Evolutionary conservation across 2,329 filamentous ascomycete genomes (phyloP).

Genomic region (Calycina herbarum): DNA sequence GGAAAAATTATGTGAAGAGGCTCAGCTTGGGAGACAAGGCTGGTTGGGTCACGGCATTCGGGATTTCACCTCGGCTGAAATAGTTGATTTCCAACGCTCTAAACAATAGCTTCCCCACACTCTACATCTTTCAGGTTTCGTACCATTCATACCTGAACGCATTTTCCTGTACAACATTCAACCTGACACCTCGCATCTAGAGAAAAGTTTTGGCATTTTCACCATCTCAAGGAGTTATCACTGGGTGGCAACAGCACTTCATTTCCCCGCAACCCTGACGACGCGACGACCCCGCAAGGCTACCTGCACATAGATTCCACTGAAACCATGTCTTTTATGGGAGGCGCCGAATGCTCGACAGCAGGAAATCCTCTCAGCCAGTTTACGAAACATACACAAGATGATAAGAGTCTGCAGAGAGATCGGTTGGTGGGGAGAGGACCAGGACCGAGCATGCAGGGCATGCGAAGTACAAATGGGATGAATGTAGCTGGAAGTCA

Average conservation of each 20-base stretch:
- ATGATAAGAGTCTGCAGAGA: conserved; percentile 92
- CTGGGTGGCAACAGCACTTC: background rate
- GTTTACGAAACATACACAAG: conserved; percentile 94
- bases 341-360: conserved; percentile 94
- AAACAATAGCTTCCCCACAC: conserved; percentile 7
- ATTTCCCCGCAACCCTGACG: background rate
- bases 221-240: background rate
- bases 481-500: conserved; percentile 53
- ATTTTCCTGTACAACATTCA: background rate
- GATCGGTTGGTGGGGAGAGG: conserved; percentile 80
- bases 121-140: background rate
- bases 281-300: background rate
- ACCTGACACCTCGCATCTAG: background rate
- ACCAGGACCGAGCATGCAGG: conserved; percentile 68
- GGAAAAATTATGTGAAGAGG: conserved; percentile 11
- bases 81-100: conserved; percentile 10
- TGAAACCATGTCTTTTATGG: conserved; percentile 84
- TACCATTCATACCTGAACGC: conserved; percentile 2
- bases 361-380: conserved; percentile 94
- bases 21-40: background rate
- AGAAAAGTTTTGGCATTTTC: conserved; percentile 7
- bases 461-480: conserved; percentile 69
- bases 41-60: background rate
- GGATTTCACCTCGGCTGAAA: conserved; percentile 15
- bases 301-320: background rate